A percentile compares a stretch with the other conserved stretches of the same genome.
Evolutionary conservation across 805 yeast species (phyloP).

Genomic region (Kodamaea fukazawae): DNA sequence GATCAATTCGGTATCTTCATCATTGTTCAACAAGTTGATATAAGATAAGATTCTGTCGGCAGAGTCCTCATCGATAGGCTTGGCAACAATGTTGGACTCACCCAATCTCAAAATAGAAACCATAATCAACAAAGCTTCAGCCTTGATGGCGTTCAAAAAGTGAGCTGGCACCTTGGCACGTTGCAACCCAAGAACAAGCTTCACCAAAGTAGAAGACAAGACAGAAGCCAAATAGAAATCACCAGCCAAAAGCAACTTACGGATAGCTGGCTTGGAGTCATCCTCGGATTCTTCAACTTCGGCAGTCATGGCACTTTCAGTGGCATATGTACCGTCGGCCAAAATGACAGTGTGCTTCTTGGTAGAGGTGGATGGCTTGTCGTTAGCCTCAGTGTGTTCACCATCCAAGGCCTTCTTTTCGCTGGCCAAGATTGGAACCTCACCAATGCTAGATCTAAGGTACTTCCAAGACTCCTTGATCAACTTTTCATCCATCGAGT

Average conservation of each 20-base stretch:
- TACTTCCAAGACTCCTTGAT: conserved; percentile 85
- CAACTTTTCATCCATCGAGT: conserved; percentile 64
- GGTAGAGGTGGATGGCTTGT: conserved; percentile 24
- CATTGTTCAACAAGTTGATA: conserved; percentile 73
- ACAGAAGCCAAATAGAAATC: conserved; percentile 91
- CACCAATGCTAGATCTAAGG: conserved; percentile 80
- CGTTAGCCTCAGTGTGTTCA: conserved; percentile 27
- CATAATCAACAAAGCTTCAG: conserved; percentile 91
- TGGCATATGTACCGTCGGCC: conserved; percentile 99
- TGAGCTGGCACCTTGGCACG: conserved; percentile 53
- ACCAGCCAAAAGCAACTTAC: conserved; percentile 78
- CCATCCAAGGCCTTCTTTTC: conserved; percentile 46
- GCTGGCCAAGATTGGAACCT: conserved; percentile 80
- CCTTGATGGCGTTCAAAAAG: conserved; percentile 77
- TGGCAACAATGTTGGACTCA: conserved; percentile 63
- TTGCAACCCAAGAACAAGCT: conserved; percentile 75
- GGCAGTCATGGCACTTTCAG: conserved; percentile 77
- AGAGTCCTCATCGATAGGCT: conserved; percentile 92
- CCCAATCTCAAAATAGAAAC: conserved; percentile 90
- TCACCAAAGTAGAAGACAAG: conserved; percentile 81
- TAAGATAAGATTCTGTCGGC: conserved; percentile 92
- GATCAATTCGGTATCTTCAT: conserved; percentile 48
- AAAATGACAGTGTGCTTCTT: conserved; percentile 73
- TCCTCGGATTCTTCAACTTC: conserved; percentile 23
- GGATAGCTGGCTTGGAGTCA: conserved; percentile 63